Percentiles rank a stretch among this genome's conserved stretches.
Conservation (phyloP, 495 filamentous ascomycete species). For the Podospora pseudocomata region DNA sequence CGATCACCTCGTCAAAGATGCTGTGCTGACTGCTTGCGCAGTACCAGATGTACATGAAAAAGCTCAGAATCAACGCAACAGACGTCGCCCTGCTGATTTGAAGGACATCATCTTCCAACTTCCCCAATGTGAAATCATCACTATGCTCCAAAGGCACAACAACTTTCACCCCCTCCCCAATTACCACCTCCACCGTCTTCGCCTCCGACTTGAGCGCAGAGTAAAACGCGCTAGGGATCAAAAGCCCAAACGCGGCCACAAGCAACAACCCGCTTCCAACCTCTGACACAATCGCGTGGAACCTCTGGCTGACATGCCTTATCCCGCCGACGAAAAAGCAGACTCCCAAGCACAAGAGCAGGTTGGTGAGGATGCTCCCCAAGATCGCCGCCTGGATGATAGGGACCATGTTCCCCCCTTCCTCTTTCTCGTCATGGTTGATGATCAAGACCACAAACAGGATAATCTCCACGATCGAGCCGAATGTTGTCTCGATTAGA, state of each 20-base stretch:
- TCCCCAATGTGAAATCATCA: conserved; percentile 25
- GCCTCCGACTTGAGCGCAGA: conserved; percentile 31
- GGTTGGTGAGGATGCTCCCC: conserved; percentile 34
- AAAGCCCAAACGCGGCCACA: conserved; percentile 49
- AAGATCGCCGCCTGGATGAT: conserved; percentile 25
- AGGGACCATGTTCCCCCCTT: conserved; percentile 32
- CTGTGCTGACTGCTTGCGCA: conserved; percentile 75
- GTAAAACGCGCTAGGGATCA: conserved; percentile 36
- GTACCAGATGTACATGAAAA: conserved; percentile 69
- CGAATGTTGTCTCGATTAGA: conserved; percentile 35
- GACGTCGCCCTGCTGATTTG: conserved; percentile 69
- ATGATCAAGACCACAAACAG: conserved; percentile 70
- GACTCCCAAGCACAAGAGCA: conserved; percentile 34
- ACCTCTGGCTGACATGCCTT: conserved; percentile 22
- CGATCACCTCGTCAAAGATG: conserved; percentile 59
- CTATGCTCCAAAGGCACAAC: neutral
- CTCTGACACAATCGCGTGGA: conserved; percentile 54
- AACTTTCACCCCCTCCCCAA: conserved; percentile 5
- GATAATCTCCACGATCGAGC: conserved; percentile 70
- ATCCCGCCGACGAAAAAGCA: conserved; percentile 13
- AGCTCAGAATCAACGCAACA: conserved; percentile 72
- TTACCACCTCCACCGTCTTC: neutral
- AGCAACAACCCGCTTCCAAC: conserved; percentile 73
- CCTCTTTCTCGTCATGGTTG: conserved; percentile 14
- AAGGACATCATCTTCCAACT: conserved; percentile 50